phyloP scores from a whole-genome alignment of 371 early-diverging fungal species.

The Zychaea mexicana region DNA sequence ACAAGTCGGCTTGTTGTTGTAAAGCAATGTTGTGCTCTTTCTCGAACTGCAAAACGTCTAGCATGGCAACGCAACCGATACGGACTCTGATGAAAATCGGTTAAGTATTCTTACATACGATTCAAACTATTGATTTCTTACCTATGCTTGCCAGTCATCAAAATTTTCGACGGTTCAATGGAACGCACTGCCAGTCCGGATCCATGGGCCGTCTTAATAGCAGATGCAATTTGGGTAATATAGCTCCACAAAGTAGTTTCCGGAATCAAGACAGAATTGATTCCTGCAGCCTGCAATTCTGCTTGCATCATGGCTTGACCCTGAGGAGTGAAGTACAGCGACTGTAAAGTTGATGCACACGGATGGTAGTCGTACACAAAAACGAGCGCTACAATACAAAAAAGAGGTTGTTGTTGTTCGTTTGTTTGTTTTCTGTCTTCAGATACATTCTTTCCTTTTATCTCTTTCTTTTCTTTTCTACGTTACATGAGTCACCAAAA shows the following conservation, averaged over 20 bases:
- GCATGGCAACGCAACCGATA: conserved; percentile 80
- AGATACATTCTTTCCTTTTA: neutral
- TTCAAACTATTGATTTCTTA: conserved; percentile 18
- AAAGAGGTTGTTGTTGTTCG: too few species aligned
- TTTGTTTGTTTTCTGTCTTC: too few species aligned
- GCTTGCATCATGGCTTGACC: conserved; percentile 52
- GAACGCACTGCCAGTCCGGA: conserved; percentile 78
- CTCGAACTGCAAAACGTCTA: conserved; percentile 84
- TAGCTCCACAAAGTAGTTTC: conserved; percentile 88
- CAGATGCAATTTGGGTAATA: conserved; percentile 84
- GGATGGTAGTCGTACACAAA: conserved; percentile 94
- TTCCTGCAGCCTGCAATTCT: conserved; percentile 36
- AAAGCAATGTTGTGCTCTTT: conserved; percentile 61
- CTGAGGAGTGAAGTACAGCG: conserved; percentile 67
- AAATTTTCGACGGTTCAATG: conserved; percentile 81
- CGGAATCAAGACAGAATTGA: conserved; percentile 51
- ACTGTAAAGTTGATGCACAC: conserved; percentile 71
- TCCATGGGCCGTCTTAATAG: conserved; percentile 80
- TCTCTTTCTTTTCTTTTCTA: neutral
- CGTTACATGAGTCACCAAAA: conserved; percentile 90
- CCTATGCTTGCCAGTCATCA: conserved; percentile 84
- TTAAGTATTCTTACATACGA: neutral
- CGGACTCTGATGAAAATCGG: conserved; percentile 63
- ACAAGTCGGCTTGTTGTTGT: conserved; percentile 85
- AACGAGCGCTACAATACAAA: conserved; percentile 62